These are phyloP conservation scores for Pseudophaeomoniella oleicola DNA, from an alignment of 2,329 filamentous ascomycete species.

Conservation along the genomic window DNA sequence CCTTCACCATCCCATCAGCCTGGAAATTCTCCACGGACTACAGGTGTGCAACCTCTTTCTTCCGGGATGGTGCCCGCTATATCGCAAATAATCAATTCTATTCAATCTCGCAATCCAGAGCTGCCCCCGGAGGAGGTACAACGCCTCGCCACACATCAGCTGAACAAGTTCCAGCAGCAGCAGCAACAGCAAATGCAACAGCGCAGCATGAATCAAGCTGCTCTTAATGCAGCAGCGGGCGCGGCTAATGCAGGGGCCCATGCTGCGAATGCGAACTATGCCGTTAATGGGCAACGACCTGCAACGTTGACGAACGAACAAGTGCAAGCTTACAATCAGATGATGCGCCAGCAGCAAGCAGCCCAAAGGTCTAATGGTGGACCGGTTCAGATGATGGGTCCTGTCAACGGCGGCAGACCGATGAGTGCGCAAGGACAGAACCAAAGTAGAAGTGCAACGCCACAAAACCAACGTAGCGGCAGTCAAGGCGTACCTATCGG, in stretches of 20 bases:
- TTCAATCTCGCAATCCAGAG: conserved; percentile 36
- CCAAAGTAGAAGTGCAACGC: conserved; percentile 29
- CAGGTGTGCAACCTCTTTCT: conserved; percentile 32
- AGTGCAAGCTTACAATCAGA: conserved; percentile 36
- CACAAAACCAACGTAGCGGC: conserved; percentile 28
- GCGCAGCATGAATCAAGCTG: conserved; percentile 31
- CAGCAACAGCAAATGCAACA: conserved; percentile 23
- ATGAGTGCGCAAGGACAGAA: conserved; percentile 18
- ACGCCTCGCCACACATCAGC: conserved; percentile 35
- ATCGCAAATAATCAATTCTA: conserved; percentile 36
- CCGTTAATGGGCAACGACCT: conserved; percentile 17
- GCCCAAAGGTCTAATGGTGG: conserved; percentile 18
- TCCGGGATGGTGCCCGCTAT: conserved; percentile 40
- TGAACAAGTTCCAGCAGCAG: conserved; percentile 30
- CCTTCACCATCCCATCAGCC: conserved; percentile 27
- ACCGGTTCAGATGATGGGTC: conserved; percentile 15
- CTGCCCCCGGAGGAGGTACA: conserved; percentile 39
- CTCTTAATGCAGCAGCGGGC: conserved; percentile 36
- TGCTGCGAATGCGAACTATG: conserved; percentile 17
- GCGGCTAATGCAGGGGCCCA: conserved; percentile 23
- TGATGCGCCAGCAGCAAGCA: conserved; percentile 36
- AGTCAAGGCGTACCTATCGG: conserved; percentile 12
- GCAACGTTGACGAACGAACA: conserved; percentile 30
- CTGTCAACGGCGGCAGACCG: conserved; percentile 23
- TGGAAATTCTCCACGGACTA: conserved; percentile 17